Conservation (phyloP, 768 basidiomycete genomes). For the Heimioporus sp. region DNA sequence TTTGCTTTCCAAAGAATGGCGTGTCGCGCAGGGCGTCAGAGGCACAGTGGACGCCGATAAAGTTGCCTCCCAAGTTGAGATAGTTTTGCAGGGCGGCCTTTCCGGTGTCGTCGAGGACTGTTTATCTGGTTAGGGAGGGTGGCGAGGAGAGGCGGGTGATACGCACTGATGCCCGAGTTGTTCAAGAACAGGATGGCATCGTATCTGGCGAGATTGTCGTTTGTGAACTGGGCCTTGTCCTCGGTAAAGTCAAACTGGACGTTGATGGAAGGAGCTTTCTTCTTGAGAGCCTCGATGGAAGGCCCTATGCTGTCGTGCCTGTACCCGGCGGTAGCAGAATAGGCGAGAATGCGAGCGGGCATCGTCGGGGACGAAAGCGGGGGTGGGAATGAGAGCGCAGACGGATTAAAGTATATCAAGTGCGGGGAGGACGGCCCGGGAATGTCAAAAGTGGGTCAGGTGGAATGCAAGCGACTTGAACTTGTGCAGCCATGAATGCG, state of each 20-base stretch:
- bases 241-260: conserved; percentile 65
- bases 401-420: neutral
- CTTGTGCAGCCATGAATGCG: conserved; percentile 6
- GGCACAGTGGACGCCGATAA: conserved; percentile 66
- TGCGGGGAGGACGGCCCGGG: neutral
- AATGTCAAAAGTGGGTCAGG: neutral
- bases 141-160: neutral
- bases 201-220: conserved; percentile 50
- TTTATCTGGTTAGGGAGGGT: neutral
- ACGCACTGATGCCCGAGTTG: conserved; percentile 65
- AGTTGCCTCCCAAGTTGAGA: conserved; percentile 67
- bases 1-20: conserved; percentile 53
- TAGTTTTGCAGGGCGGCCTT: conserved; percentile 63
- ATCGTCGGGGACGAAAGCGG: conserved; percentile 7
- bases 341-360: conserved; percentile 50
- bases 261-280: conserved; percentile 43
- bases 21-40: conserved; percentile 59
- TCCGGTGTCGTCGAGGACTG: conserved; percentile 57
- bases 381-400: neutral
- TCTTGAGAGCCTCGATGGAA: conserved; percentile 55
- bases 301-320: conserved; percentile 77
- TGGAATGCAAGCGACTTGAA: conserved; percentile 21
- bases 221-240: conserved; percentile 54
- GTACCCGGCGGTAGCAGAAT: conserved; percentile 59
- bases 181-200: conserved; percentile 69